These are phyloP conservation scores for Ascochyta clinopodiicola DNA, from an alignment of 2,329 filamentous ascomycete species.

Conservation along the genomic window DNA sequence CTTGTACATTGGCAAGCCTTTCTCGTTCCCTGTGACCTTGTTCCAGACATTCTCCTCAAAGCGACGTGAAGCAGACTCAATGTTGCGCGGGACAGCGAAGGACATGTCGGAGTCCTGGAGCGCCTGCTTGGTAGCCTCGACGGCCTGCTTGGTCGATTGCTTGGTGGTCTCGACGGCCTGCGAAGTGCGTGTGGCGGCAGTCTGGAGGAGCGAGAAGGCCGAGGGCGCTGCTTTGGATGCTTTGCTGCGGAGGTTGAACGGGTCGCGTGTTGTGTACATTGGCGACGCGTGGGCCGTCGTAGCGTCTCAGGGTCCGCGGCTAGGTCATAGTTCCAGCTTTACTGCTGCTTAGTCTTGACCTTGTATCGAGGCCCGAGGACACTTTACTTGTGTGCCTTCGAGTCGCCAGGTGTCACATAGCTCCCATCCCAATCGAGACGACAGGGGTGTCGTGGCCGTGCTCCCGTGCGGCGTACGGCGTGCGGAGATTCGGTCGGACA, in stretches of 20 bases:
- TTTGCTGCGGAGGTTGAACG: constrained; percentile 53
- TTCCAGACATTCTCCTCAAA: constrained; percentile 52
- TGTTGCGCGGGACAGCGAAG: constrained; percentile 52
- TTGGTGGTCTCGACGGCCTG: constrained; percentile 25
- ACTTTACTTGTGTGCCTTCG: neutral
- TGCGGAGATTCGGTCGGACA: constrained; percentile 15
- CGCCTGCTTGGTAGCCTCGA: constrained; percentile 41
- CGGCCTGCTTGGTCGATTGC: constrained; percentile 37
- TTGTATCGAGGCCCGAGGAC: too few relatives aligned
- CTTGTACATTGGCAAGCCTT: constrained; percentile 92
- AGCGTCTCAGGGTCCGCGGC: constrained; percentile 15
- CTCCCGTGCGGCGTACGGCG: neutral
- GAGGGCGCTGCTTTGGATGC: constrained; percentile 36
- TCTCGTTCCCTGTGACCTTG: constrained; percentile 65
- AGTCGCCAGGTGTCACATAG: constrained; percentile 35
- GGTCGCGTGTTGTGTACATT: constrained; percentile 55
- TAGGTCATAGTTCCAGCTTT: neutral
- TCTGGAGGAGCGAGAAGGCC: constrained; percentile 41
- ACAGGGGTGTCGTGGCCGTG: constrained; percentile 24
- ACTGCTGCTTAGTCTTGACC: neutral
- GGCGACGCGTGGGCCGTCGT: constrained; percentile 11
- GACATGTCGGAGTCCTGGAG: constrained; percentile 50
- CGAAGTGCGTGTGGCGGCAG: constrained; percentile 36
- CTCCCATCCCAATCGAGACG: constrained; percentile 18
- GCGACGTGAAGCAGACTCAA: constrained; percentile 49